These are phyloP conservation scores for Thelephora terrestris DNA, from an alignment of 1,284 basidiomycete genomes.

Conservation along the genomic window DNA sequence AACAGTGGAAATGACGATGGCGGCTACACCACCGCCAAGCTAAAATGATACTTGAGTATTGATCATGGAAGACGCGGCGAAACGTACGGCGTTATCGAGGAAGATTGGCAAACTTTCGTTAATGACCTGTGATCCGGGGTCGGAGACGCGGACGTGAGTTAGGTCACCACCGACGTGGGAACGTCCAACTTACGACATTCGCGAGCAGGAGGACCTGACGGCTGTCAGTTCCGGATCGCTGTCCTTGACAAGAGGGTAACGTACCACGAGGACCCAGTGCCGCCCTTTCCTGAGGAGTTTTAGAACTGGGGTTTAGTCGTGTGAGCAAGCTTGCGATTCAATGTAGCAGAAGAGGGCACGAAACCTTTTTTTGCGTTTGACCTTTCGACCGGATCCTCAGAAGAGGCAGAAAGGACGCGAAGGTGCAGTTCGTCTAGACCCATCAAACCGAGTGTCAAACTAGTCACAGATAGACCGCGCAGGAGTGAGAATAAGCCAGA, in stretches of 20 bases:
- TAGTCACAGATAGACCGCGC: constrained; percentile 13
- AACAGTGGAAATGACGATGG: constrained; percentile 75
- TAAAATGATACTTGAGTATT: constrained; percentile 14
- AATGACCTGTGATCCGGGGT: constrained; percentile 45
- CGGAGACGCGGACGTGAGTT: neutral
- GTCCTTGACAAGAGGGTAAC: constrained; percentile 18
- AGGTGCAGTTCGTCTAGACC: constrained; percentile 91
- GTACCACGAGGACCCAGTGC: constrained; percentile 90
- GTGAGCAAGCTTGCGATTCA: neutral
- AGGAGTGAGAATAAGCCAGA: neutral
- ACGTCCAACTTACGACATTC: constrained; percentile 60
- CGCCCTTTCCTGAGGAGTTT: constrained; percentile 72
- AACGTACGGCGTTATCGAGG: constrained; percentile 73
- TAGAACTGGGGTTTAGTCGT: constrained; percentile 39
- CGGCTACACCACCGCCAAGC: constrained; percentile 79
- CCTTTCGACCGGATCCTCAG: constrained; percentile 59
- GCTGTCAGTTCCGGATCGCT: constrained; percentile 3
- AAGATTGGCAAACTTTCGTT: constrained; percentile 94
- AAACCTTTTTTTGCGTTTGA: constrained; percentile 65
- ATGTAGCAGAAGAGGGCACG: constrained; percentile 1
- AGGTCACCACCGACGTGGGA: neutral
- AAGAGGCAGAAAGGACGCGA: constrained; percentile 75
- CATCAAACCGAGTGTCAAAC: constrained; percentile 87
- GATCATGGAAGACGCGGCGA: constrained; percentile 10
- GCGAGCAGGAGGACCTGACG: constrained; percentile 65